Evolutionary conservation across 441 rosid genomes (phyloP), one percentile per base, ranked within the genome.

Genomic region (Pelargonium myrrhifolium): DNA sequence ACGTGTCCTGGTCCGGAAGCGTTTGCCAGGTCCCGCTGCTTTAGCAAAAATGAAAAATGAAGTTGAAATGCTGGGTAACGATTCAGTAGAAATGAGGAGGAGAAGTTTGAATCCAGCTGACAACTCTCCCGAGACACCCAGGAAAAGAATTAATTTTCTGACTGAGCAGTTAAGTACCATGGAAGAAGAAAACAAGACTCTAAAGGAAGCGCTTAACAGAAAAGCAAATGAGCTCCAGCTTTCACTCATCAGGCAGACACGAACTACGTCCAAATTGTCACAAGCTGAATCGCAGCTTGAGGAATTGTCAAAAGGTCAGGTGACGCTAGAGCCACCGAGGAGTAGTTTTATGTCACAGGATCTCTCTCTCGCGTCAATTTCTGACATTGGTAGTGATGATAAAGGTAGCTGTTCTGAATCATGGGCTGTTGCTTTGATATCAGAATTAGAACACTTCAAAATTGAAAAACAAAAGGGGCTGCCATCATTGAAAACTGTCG

Each of bases 101-200:
- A 85, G 85, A 73, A 83, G 47, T 47, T 75, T 76, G 55, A 75
- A 76, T 69, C 79, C 81, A 0, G 72, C 71, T 26, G 80, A 80
- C 9, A 72, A 56, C 56, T 72, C 67, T 68, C 77, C 70, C 14
- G 83, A 82, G 39, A 68, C 75, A 62, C 76, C 77, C 31, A 72
- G 74, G 69, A 20, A 81, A 73, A 2, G 86, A 83, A 68, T 71
- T 86, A 76, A 78, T 82, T 66, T 67, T 83, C 63, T 75, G 82
- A 73, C 86, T 79, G 94, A 85, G 73, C 84, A 84, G 68, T 59
- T 93, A 63, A 79, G 76, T 60, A 77, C 81, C 17, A 7, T 83
- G 72, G 95, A 91, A 69, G 96, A 93, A 84, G 96, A 93, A 80
- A 93, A 93, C 77, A 87, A 77, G 77, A 73, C 82, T 68, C 87